A percentile compares a stretch with the other conserved stretches of the same genome.
These are phyloP conservation scores for Pulveroboletus sp. DNA, from an alignment of 1,284 basidiomycete species.

Conservation along the genomic window DNA sequence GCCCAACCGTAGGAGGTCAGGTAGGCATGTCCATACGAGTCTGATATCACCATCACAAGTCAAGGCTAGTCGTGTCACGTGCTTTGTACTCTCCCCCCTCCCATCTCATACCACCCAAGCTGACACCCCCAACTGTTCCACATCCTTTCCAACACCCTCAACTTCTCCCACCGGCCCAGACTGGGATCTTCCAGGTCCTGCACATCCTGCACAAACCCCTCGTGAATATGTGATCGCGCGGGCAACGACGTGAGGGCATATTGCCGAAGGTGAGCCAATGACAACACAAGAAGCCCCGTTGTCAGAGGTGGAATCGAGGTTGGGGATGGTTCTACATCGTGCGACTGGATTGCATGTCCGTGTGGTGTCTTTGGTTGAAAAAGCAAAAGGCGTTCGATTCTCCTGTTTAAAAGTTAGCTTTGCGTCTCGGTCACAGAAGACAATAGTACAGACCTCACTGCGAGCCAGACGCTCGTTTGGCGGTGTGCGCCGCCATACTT, in stretches of 20 bases:
- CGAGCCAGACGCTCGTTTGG: conserved; percentile 53
- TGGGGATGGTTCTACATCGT: conserved; percentile 9
- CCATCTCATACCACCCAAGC: conserved; percentile 50
- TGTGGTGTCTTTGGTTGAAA: conserved; percentile 37
- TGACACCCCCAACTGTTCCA: conserved; percentile 82
- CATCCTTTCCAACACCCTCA: conserved; percentile 81
- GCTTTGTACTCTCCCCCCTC: conserved; percentile 1
- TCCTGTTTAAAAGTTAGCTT: conserved; percentile 37
- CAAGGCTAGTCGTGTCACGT: conserved; percentile 9
- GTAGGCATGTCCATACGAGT: conserved; percentile 57
- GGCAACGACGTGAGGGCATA: conserved; percentile 59
- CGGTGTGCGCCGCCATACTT: conserved; percentile 50
- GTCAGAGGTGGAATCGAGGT: conserved; percentile 50
- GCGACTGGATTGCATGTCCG: conserved; percentile 4
- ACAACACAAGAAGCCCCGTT: conserved; percentile 71
- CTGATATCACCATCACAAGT: conserved; percentile 4
- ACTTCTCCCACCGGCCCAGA: conserved; percentile 65
- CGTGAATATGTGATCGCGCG: conserved; percentile 53
- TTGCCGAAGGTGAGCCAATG: conserved; percentile 61
- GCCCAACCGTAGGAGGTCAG: conserved; percentile 84
- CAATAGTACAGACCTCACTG: conserved; percentile 49
- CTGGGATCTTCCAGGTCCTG: conserved; percentile 76
- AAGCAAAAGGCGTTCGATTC: conserved; percentile 72
- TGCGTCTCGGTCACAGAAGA: neutral
- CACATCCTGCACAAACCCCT: conserved; percentile 85